Percentiles rank a stretch among this genome's conserved stretches.
These are phyloP conservation scores for Juglanconis juglandina DNA, from an alignment of 2,329 filamentous ascomycete genomes.

Conservation along the genomic window DNA sequence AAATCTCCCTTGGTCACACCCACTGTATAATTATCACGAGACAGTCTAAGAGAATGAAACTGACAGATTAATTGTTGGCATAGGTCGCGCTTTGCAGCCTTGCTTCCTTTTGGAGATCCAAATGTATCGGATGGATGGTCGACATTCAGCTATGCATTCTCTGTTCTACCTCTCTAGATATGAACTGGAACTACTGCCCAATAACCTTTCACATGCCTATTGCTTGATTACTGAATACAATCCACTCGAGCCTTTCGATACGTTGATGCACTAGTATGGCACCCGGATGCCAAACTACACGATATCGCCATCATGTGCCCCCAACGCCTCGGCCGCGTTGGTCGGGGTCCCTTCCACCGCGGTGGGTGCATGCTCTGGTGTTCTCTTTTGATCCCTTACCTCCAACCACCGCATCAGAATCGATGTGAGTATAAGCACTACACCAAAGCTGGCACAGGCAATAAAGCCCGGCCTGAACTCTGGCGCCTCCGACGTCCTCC, in stretches of 20 bases:
- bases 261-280: neutral
- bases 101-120: slow-evolving; percentile 9
- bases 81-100: slow-evolving; percentile 6
- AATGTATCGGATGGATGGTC: slow-evolving; percentile 1
- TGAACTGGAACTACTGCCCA: neutral
- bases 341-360: neutral
- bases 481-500: slow-evolving; percentile 17
- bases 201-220: neutral
- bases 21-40: neutral
- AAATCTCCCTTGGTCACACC: neutral
- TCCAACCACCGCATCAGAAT: slow-evolving; percentile 16
- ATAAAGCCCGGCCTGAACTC: slow-evolving; percentile 16
- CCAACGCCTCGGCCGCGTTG: neutral
- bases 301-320: neutral
- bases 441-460: slow-evolving; percentile 11
- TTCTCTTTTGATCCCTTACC: neutral
- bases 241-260: no score
- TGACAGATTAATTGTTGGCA: neutral
- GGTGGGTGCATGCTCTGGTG: neutral
- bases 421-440: slow-evolving; percentile 9
- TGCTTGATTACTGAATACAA: no score
- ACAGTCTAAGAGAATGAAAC: neutral
- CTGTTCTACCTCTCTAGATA: neutral
- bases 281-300: neutral
- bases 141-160: slow-evolving; percentile 3